phyloP scores from a whole-genome alignment of 352 stramenopile genomes.

The Phytophthora sp. region DNA sequence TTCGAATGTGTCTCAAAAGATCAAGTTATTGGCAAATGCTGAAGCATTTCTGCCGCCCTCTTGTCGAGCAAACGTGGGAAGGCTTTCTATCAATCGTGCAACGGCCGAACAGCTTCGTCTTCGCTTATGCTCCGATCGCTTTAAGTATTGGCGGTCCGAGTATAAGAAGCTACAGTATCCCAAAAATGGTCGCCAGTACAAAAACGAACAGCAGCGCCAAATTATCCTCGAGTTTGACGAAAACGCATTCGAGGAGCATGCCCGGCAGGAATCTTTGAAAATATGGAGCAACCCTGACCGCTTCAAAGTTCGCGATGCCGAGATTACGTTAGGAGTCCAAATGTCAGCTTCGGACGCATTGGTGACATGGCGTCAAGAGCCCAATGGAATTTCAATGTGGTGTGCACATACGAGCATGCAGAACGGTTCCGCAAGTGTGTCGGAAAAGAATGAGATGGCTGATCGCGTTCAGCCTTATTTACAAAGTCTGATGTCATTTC shows the following conservation, averaged over 20 bases:
- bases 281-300: constrained; percentile 8
- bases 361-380: constrained; percentile 48
- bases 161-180: constrained; percentile 46
- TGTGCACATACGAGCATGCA: constrained; percentile 24
- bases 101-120: constrained; percentile 45
- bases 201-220: constrained; percentile 46
- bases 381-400: constrained; percentile 35
- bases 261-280: constrained; percentile 17
- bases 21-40: constrained; percentile 44
- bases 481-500: constrained; percentile 34
- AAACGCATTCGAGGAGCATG: constrained; percentile 33
- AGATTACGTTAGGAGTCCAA: constrained; percentile 57
- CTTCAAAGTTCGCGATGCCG: constrained; percentile 37
- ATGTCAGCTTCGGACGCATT: constrained; percentile 56
- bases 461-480: constrained; percentile 49
- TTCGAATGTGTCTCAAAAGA: constrained; percentile 25
- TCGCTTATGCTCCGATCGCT: constrained; percentile 45
- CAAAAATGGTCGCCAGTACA: constrained; percentile 37
- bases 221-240: constrained; percentile 55
- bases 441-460: constrained; percentile 43
- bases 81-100: constrained; percentile 45
- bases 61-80: constrained; percentile 9
- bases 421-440: constrained; percentile 24
- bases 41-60: constrained; percentile 36
- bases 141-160: constrained; percentile 48